Evolutionary conservation across 1,284 basidiomycete genomes (phyloP), one percentile per base, ranked within the genome.

Genomic region (Neolentinus lepideus): DNA sequence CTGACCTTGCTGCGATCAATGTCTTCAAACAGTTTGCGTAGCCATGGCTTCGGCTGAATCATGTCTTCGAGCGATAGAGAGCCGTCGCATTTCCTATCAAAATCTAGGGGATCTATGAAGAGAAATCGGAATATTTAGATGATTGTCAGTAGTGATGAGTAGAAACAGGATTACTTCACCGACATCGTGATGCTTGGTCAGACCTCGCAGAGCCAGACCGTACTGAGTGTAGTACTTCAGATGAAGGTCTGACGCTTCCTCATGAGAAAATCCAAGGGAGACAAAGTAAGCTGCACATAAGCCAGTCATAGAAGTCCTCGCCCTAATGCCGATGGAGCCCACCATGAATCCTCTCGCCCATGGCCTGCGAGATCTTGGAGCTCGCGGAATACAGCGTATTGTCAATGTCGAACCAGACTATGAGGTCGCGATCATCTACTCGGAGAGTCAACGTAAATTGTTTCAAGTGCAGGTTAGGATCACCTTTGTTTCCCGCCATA

Each of bases 371-470:
- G 56, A 94, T 91, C 66, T 78, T 83, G 11, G 83, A 75, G 64
- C 79, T 86, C 1, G 87, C 80, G 16, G 88, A 88, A 69, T 93
- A 93, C 14, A 92, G 76, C 1, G 91, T 92, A 64, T 93, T 92
- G 70, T 94, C 92, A 59, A 94, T 91, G 66, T 94, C 92, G 57
- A 94, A 83, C 81, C 87, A 92, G 35, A 90, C 75, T 51, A 91
- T 72, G 57, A 67, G 67, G 21, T n/a, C n/a, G n/a, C 82, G 76
- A 56, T 83, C 78, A 74, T 85, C 83, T 81, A 89, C 29, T 31
- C 29, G 12, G 6, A 31, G 29, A 31, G 29, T 31, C 29, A 31
- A 12, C 29, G 29, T 12, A 31, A 4, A 31, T 31, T 12, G 12
- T 6, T 4, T 31, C 12, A 12, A 31, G 29, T 6, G 29, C 12